Percentiles rank a stretch among this genome's conserved stretches.
Conservation (phyloP, 2,329 filamentous ascomycete species). For the Aspergillus sp. region DNA sequence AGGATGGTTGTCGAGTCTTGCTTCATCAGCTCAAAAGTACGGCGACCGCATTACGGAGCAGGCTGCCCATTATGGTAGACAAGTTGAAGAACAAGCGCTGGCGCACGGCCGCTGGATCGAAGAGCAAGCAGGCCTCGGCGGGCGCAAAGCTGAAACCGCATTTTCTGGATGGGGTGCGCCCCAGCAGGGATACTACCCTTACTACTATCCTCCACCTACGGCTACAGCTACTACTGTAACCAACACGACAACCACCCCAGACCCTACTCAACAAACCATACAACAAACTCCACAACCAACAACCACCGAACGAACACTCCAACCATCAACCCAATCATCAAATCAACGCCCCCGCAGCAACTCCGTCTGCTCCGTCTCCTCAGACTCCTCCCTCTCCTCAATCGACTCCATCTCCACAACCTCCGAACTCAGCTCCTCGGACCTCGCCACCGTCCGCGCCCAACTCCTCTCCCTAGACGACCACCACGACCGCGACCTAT, state of each 20-base stretch:
- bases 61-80: constrained; percentile 37
- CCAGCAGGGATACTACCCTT: constrained; percentile 17
- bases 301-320: not conserved
- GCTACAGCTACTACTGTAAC: not conserved
- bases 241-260: not conserved
- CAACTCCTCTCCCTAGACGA: constrained; percentile 36
- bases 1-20: constrained; percentile 36
- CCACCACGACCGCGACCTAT: constrained; percentile 37
- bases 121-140: constrained; percentile 34
- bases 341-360: constrained; percentile 24
- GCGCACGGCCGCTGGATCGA: constrained; percentile 40
- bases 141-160: constrained; percentile 26
- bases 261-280: not conserved
- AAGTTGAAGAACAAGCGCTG: constrained; percentile 41
- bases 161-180: constrained; percentile 21
- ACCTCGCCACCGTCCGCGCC: constrained; percentile 36
- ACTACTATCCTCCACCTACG: constrained; percentile 8
- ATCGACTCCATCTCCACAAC: constrained; percentile 39
- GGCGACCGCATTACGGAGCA: constrained; percentile 39
- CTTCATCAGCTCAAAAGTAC: constrained; percentile 41
- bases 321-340: not conserved
- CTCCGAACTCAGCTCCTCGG: constrained; percentile 36
- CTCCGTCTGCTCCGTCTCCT: constrained; percentile 32
- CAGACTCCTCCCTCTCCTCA: constrained; percentile 37
- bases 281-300: not conserved